Evolutionary conservation across 2,329 filamentous ascomycete species (phyloP), one percentile per base, ranked within the genome.

Genomic region (Phyllosticta paracitricarpa): DNA sequence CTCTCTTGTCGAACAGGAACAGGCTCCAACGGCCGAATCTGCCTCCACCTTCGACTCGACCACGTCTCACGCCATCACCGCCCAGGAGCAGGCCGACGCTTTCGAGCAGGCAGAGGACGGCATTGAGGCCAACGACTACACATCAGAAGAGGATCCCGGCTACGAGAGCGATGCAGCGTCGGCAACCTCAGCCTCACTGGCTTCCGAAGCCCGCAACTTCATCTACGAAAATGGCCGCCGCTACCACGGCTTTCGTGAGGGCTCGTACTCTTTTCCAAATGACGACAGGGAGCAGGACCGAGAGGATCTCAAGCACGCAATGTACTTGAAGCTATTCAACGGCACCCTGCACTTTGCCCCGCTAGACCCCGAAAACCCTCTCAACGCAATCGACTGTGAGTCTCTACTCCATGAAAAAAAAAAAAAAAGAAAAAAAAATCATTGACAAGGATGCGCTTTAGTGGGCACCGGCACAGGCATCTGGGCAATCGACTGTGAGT

Each of bases 211-310:
- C 25, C 72, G 78, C 53, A 77, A 84, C 63, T 84, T 82, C 65
- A 73, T 56, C 78, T 75, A 62, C 61, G 81, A 84, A 66, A 83
- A 85, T 66, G 83, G 83, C n/a, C 76, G 82, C 25, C 76, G 82
- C 26, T 85, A 85, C 62, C 82, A 84, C 66, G 76, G 76, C 52
- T 83, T 81, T 66, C 75, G 81, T 19, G 80, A 82, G 61, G 82
- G 81, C 5, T 67, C 70, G 10, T 85, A 85, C 66, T 80, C 80
- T 60, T 83, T 84, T 57, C 83, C 83, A 26, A 85, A 84, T 61
- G 83, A 85, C 63, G 82, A 84, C 56, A 72, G 78, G 4, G 83
- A 85, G 70, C 82, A 84, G 67, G 81, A 84, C 64, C 73, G 81
- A 48, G 79, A 83, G 65, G 81, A 84, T 58, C 78, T 84, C 76